Conservation (phyloP, 164 flowering plant genomes). For the Hamamelis virginiana region DNA sequence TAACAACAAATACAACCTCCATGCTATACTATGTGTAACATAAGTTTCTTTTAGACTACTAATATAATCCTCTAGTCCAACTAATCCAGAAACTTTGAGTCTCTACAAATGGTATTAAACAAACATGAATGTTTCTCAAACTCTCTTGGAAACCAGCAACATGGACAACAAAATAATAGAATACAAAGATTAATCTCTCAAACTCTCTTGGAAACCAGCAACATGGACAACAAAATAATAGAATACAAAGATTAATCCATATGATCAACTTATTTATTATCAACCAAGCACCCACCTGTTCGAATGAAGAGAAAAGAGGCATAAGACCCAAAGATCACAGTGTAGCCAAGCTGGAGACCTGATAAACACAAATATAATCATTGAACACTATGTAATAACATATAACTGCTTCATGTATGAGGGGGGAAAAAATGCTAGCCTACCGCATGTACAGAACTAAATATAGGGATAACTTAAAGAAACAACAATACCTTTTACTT, state of each 20-base stretch:
- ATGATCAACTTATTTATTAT: not conserved
- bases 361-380: conserved; percentile 11
- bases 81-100: not conserved
- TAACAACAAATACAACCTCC: not conserved
- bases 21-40: too few relatives aligned
- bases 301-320: conserved; percentile 87
- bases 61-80: not conserved
- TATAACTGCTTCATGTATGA: not conserved
- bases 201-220: not conserved
- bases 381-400: not conserved
- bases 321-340: conserved; percentile 85
- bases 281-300: conserved; percentile 58
- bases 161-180: not conserved
- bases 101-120: not conserved
- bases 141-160: not conserved
- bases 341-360: conserved; percentile 96
- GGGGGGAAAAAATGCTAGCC: not conserved
- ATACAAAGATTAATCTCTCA: not conserved
- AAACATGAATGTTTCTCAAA: too few relatives aligned
- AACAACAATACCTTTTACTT: not conserved
- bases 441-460: not conserved
- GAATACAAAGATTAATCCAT: not conserved
- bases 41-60: not conserved
- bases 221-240: not conserved
- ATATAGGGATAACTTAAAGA: not conserved